Evolutionary conservation across 352 stramenopile genomes (phyloP), one percentile per base, ranked within the genome.

Genomic region (Phytophthora tubulina): DNA sequence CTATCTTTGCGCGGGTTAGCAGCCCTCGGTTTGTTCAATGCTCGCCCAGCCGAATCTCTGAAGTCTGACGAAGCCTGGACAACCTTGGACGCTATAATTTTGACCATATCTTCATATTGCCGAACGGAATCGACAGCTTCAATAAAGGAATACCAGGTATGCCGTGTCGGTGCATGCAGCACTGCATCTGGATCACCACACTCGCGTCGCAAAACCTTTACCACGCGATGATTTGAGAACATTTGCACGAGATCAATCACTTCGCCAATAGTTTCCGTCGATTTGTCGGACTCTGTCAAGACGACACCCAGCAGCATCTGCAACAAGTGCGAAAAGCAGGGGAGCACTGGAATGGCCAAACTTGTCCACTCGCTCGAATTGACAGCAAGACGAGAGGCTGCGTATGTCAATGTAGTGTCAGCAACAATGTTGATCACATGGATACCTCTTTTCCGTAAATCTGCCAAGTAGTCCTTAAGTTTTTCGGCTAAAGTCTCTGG

Each of bases 71-170:
- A 73, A 51, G 76, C 80, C 31, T 74, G 64, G 30, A 82, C 54
- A 41, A 88, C 80, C 64, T 90, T 90, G 0, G 78, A 82, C 4
- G 85, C 79, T 38, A 94, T 90, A 45, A 92, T 91, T 69, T 94
- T 94, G 70, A 94, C 91, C 85, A 92, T 89, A 42, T 94, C 86
- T 72, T 93, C 85, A 63, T 89, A 93, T 54, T 94, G 86, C 7
- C 85, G 83, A 60, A 93, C 80, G 4, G 84, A 94, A 70, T 94
- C 85, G 13, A 94, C 81, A 63, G 82, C 82, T 70, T 94, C 86
- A 51, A 94, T 91, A 42, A 94, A 94, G 7, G 86, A 92, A 51
- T 92, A 90, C 86, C 85, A 94, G 10, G 81, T 67, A 15, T 81
- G 61, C 6, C 66, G 74, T 39, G 66, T 70, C 2, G 86, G 85